These are phyloP conservation scores for Mortierella sp. DNA, from an alignment of 371 early-diverging fungal genomes.

Conservation along the genomic window DNA sequence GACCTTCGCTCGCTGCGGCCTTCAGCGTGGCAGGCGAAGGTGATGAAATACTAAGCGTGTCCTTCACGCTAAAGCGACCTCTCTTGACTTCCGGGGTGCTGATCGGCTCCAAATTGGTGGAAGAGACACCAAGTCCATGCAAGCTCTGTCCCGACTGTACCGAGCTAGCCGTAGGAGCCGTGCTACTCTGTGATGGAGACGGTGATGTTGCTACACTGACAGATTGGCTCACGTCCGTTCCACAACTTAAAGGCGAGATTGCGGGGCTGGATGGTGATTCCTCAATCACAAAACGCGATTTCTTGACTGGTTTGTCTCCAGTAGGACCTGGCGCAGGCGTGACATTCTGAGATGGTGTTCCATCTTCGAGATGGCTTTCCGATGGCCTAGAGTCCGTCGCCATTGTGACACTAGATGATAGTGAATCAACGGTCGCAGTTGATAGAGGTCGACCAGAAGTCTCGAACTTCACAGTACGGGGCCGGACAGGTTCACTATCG, in stretches of 20 bases:
- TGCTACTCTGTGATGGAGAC: slow-evolving; percentile 1
- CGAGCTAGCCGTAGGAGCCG: slow-evolving; percentile 3
- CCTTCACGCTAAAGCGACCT: slow-evolving; percentile 51
- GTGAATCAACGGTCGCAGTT: slow-evolving; percentile 13
- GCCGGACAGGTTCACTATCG: slow-evolving; percentile 4
- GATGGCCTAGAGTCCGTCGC: slow-evolving; percentile 3
- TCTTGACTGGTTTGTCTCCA: slow-evolving; percentile 42
- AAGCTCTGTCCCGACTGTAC: slow-evolving; percentile 16
- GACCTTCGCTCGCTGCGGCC: slow-evolving; percentile 16
- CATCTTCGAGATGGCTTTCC: slow-evolving; percentile 18
- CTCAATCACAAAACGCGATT: slow-evolving; percentile 69
- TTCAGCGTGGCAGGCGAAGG: slow-evolving; percentile 29
- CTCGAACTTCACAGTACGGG: slow-evolving; percentile 39
- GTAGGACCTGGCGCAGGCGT: slow-evolving; percentile 11
- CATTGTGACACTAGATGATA: slow-evolving; percentile 6
- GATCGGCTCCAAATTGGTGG: slow-evolving; percentile 5
- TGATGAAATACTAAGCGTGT: slow-evolving; percentile 19
- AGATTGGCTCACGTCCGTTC: slow-evolving; percentile 18
- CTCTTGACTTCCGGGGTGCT: slow-evolving; percentile 36
- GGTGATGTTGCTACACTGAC: slow-evolving; percentile 19
- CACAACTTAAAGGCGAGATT: slow-evolving; percentile 17
- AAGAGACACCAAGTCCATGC: slow-evolving; percentile 33
- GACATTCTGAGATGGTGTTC: slow-evolving; percentile 4
- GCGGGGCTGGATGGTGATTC: slow-evolving; percentile 32
- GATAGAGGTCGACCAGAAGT: slow-evolving; percentile 8